Evolutionary conservation across 2,329 filamentous ascomycete species (phyloP).

Genomic region (Didymella glomerata): DNA sequence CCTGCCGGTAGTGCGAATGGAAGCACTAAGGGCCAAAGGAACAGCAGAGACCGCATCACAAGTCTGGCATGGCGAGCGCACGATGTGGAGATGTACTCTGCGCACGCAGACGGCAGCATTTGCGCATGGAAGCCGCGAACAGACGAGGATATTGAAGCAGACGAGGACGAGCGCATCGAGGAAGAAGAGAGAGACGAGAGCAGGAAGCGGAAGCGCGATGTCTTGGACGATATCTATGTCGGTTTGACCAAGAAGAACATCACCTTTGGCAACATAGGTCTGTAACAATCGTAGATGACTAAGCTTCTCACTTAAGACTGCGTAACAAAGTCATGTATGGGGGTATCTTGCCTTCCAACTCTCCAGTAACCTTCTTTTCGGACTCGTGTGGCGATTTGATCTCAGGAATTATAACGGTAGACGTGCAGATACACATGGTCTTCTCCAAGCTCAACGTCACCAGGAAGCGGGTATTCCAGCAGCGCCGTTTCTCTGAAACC

Average conservation of each 20-base stretch:
- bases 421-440: conserved; percentile 39
- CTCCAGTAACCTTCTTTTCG: no score
- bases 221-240: conserved; percentile 80
- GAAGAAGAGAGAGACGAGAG: conserved; percentile 45
- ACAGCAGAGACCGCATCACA: conserved; percentile 65
- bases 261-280: conserved; percentile 59
- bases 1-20: conserved; percentile 3
- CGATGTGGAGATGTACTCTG: conserved; percentile 78
- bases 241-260: conserved; percentile 77
- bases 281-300: conserved; percentile 2
- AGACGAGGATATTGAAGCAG: conserved; percentile 56
- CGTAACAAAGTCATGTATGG: no score
- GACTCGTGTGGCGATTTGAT: no score
- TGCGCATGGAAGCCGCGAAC: conserved; percentile 75
- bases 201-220: conserved; percentile 74
- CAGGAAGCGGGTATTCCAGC: conserved; percentile 34
- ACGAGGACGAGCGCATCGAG: conserved; percentile 55
- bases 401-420: conserved; percentile 13
- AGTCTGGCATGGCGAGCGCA: conserved; percentile 78
- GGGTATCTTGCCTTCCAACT: no score
- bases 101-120: conserved; percentile 84
- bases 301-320: no score
- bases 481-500: conserved; percentile 34
- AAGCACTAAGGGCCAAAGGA: conserved; percentile 54
- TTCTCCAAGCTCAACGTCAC: conserved; percentile 38